Conservation (phyloP, 1,284 basidiomycete species). For the Phellinidium pouzarii region DNA sequence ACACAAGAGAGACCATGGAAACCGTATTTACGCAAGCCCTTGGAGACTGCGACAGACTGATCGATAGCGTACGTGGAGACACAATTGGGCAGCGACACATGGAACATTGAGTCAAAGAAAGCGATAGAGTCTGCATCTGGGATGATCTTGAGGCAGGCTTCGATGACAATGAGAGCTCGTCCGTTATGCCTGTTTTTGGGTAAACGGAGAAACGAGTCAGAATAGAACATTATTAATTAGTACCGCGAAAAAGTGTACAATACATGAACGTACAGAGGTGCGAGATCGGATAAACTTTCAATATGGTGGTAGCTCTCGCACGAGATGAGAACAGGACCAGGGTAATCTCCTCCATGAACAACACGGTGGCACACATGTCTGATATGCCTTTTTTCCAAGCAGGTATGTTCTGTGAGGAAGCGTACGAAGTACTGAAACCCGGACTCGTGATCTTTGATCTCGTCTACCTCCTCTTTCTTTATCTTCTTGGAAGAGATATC, state of each 20-base stretch:
- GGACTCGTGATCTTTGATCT: slow-evolving; percentile 49
- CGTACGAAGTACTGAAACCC: slow-evolving; percentile 60
- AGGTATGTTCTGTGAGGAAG: slow-evolving; percentile 36
- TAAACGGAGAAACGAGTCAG: too few relatives aligned
- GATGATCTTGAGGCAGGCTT: slow-evolving; percentile 54
- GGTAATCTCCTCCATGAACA: slow-evolving; percentile 78
- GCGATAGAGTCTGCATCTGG: slow-evolving; percentile 59
- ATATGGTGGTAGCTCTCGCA: slow-evolving; percentile 61
- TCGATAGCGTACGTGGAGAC: slow-evolving; percentile 76
- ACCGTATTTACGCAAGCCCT: slow-evolving; percentile 79
- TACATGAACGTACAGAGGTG: slow-evolving; percentile 56
- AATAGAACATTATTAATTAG: neutral
- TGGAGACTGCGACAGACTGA: slow-evolving; percentile 48
- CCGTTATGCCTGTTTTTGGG: slow-evolving; percentile 61
- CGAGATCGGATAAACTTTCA: slow-evolving; percentile 69
- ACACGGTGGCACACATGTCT: slow-evolving; percentile 62
- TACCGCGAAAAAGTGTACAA: neutral
- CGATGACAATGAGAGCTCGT: slow-evolving; percentile 53
- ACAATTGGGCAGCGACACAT: slow-evolving; percentile 65
- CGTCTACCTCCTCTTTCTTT: slow-evolving; percentile 32
- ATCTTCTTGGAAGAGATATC: slow-evolving; percentile 25
- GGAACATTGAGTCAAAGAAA: slow-evolving; percentile 84
- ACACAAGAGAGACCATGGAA: slow-evolving; percentile 78
- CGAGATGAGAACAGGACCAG: slow-evolving; percentile 59
- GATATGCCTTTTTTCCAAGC: slow-evolving; percentile 41